Evolutionary conservation across 768 basidiomycete genomes (phyloP), one percentile per base, ranked within the genome.

Genomic region (Goffeauzyma gilvescens): DNA sequence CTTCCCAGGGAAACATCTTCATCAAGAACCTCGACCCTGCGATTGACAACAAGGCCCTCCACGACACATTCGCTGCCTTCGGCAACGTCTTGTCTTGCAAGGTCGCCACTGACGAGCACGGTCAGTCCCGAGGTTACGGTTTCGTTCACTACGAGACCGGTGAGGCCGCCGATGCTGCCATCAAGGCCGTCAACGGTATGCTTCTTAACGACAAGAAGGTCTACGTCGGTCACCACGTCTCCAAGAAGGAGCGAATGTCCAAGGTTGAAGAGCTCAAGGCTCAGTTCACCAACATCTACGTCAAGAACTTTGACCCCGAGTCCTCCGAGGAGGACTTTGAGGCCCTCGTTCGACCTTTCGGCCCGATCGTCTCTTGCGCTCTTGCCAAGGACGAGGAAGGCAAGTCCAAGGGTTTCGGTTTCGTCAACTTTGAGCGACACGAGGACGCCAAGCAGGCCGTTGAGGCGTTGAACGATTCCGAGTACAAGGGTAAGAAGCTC

Each of bases 141-240:
- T 98, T 90, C 66, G 93, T 98, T 44, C 93, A 98, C 65, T 98
- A 96, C 67, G 87, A 95, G 69, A 93, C 87, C 44, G 81, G 81
- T 38, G 93, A 96, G 66, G 82, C 90, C 15, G 87, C 89, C 46
- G 83, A 89, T 12, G 76, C 73, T 38, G 93, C 93, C 52, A 95
- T 98, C 73, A 89, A 93, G 67, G 81, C 85, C 42, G 93, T 96
- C 62, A 93, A 98, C 63, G 87, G 90, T 52, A 98, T 98, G 93
- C 66, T 98, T 53, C 71, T 98, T 63, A 96, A 96, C 67, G 93
- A 98, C 72, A 95, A 93, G 70, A 95, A 96, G 71, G 93, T 98
- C 53, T 98, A 79, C 56, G 93, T 98, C 52, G 93, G 93, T 42
- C 75, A 86, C 60, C 90, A 98, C 68, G 81, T 96, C 62, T 84